phyloP scores from a whole-genome alignment of 108 stramenopile species.

The Skeletonema menzelii region DNA sequence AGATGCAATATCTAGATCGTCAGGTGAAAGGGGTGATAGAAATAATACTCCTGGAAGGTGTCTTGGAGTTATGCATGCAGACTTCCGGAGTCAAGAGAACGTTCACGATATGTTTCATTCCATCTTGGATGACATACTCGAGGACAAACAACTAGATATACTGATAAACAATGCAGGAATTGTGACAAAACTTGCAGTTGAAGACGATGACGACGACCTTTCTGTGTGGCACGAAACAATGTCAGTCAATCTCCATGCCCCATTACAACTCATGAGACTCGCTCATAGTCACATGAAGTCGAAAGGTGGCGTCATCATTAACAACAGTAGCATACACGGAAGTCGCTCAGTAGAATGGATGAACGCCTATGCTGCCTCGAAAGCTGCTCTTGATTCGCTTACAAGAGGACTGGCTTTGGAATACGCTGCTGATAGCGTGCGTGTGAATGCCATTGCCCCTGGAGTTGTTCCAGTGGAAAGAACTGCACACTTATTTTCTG shows the following conservation, averaged over 20 bases:
- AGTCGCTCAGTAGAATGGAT: slow-evolving; percentile 58
- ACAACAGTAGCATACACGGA: slow-evolving; percentile 67
- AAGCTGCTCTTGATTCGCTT: slow-evolving; percentile 60
- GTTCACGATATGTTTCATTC: slow-evolving; percentile 41
- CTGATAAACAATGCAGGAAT: slow-evolving; percentile 72
- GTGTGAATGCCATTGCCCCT: slow-evolving; percentile 65
- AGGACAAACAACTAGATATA: slow-evolving; percentile 45
- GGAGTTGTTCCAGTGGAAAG: slow-evolving; percentile 70
- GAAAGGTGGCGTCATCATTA: slow-evolving; percentile 53
- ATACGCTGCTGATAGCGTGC: slow-evolving; percentile 44
- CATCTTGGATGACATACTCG: slow-evolving; percentile 17
- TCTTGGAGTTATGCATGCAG: slow-evolving; percentile 55
- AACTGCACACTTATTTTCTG: slow-evolving; percentile 36
- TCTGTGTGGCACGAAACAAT: slow-evolving; percentile 60
- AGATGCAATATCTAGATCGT: background rate
- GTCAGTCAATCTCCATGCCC: slow-evolving; percentile 67
- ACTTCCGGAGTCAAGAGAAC: slow-evolving; percentile 44
- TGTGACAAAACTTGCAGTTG: slow-evolving; percentile 61
- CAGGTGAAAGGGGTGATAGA: background rate
- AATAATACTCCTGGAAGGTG: slow-evolving; percentile 36
- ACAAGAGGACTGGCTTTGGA: slow-evolving; percentile 57
- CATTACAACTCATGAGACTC: slow-evolving; percentile 48
- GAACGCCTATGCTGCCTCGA: slow-evolving; percentile 61
- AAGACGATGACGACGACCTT: slow-evolving; percentile 59
- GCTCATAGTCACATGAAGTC: slow-evolving; percentile 46